Evolutionary conservation across 257 asterid genomes (phyloP).

Genomic region (Parsonsia alboflavescens): DNA sequence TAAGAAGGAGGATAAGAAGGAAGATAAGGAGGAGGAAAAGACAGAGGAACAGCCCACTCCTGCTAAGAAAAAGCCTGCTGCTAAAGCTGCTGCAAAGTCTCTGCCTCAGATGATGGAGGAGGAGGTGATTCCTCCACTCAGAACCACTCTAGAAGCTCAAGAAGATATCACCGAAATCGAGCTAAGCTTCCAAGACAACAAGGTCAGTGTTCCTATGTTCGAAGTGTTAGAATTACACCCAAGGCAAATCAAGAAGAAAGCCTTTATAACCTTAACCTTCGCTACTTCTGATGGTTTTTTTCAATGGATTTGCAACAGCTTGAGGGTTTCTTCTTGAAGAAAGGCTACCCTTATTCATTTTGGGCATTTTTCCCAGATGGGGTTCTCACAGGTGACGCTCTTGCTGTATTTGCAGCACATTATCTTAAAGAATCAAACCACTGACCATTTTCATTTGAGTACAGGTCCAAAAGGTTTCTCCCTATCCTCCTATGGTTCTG

Average conservation of each 20-base stretch:
- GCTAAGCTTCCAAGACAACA: conserved; percentile 50
- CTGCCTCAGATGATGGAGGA: conserved; percentile 78
- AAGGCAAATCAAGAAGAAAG: not conserved
- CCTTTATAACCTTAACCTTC: too few species aligned
- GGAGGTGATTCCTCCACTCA: conserved; percentile 70
- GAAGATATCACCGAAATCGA: conserved; percentile 49
- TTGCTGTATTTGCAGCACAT: not conserved
- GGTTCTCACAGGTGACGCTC: conserved; percentile 39
- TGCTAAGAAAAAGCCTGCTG: conserved; percentile 35
- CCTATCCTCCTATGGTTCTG: conserved; percentile 62
- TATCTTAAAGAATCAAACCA: not conserved
- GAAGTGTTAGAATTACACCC: not conserved
- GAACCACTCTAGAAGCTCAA: conserved; percentile 49
- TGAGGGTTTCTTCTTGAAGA: conserved; percentile 74
- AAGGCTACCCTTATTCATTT: conserved; percentile 57
- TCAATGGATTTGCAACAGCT: conserved; percentile 40
- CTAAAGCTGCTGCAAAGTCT: conserved; percentile 61
- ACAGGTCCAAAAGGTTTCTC: conserved; percentile 82
- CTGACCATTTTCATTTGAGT: not conserved
- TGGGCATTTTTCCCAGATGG: conserved; percentile 95
- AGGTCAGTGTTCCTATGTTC: conserved; percentile 30
- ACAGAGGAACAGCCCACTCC: conserved; percentile 22
- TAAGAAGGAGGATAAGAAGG: conserved; percentile 31
- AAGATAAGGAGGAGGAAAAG: conserved; percentile 34
- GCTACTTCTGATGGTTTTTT: not conserved